Evolutionary conservation across 331 rosid species (phyloP), one percentile per base, ranked within the genome.

Genomic region (Saraca asoca): DNA sequence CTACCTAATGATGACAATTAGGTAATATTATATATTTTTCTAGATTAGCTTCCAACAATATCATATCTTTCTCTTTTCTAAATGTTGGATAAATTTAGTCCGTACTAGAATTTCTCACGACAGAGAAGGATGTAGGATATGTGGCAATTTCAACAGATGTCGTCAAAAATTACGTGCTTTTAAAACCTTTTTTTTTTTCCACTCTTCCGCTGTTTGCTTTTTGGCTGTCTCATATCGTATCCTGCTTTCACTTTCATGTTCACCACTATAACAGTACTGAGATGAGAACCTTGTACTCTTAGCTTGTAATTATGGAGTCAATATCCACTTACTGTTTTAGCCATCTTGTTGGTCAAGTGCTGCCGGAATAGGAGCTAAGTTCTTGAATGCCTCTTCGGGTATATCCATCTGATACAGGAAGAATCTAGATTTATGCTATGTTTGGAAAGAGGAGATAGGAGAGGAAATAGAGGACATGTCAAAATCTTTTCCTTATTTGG

Each of bases 401-500:
- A 58, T 64, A 72, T 73, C 78, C 74, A 67, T 57, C 33, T 73
- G 65, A 65, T 73, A 58, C 71, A 53, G 62, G 78, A 75, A 77
- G 41, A 59, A 74, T 75, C 83, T 68, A 76, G 73, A 79, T 67
- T n/a, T n/a, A n/a, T n/a, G n/a, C n/a, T n/a, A n/a, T n/a, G n/a
- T n/a, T n/a, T n/a, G n/a, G n/a, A n/a, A n/a, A n/a, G n/a, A n/a
- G n/a, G n/a, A n/a, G n/a, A n/a, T n/a, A n/a, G n/a, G n/a, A n/a
- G n/a, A n/a, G n/a, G n/a, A n/a, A n/a, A n/a, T n/a, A n/a, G n/a
- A n/a, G n/a, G n/a, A n/a, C n/a, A 57, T 37, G 62, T 33, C 16
- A 45, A n/a, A n/a, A n/a, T n/a, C n/a, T n/a, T n/a, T n/a, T n/a
- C n/a, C n/a, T n/a, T n/a, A n/a, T n/a, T n/a, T n/a, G n/a, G n/a